Conservation (phyloP, 352 stramenopile genomes). For the Elongisporangium prolatum region DNA sequence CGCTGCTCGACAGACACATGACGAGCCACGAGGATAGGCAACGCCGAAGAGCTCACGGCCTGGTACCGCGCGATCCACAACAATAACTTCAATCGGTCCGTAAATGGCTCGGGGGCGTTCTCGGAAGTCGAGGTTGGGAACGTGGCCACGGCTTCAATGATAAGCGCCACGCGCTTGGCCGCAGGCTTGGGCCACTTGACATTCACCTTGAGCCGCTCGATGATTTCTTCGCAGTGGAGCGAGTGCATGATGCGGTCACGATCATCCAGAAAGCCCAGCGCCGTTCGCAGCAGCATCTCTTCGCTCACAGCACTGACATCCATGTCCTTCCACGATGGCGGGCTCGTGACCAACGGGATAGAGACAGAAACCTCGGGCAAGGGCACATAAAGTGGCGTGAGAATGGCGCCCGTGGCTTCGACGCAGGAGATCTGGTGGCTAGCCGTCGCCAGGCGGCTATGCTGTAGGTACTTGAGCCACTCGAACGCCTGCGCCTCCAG, state of each 20-base stretch:
- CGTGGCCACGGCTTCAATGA: conserved; percentile 52
- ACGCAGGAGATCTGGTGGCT: conserved; percentile 53
- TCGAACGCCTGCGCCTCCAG: conserved; percentile 21
- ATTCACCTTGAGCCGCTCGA: conserved; percentile 72
- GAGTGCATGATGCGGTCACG: conserved; percentile 16
- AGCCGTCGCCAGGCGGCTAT: conserved; percentile 30
- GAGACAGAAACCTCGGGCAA: conserved; percentile 3
- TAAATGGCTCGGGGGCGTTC: conserved; percentile 2
- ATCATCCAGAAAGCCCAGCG: conserved; percentile 24
- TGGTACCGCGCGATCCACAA: conserved; percentile 70
- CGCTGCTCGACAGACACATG: conserved; percentile 10
- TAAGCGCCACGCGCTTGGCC: conserved; percentile 58
- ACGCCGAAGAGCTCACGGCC: conserved; percentile 39
- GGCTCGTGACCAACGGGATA: background rate
- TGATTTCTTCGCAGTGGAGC: conserved; percentile 35
- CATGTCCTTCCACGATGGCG: conserved; percentile 1
- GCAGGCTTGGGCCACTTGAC: conserved; percentile 71
- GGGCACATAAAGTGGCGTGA: conserved; percentile 44
- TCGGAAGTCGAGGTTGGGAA: conserved; percentile 29
- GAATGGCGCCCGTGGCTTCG: conserved; percentile 43
- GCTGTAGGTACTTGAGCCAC: conserved; percentile 44
- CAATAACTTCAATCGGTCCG: conserved; percentile 44
- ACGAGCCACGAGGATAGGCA: conserved; percentile 44
- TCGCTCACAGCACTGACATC: conserved; percentile 8
- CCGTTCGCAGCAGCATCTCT: conserved; percentile 29